Evolutionary conservation across 2,329 filamentous ascomycete genomes (phyloP).

Genomic region (Colletotrichum scovillei): DNA sequence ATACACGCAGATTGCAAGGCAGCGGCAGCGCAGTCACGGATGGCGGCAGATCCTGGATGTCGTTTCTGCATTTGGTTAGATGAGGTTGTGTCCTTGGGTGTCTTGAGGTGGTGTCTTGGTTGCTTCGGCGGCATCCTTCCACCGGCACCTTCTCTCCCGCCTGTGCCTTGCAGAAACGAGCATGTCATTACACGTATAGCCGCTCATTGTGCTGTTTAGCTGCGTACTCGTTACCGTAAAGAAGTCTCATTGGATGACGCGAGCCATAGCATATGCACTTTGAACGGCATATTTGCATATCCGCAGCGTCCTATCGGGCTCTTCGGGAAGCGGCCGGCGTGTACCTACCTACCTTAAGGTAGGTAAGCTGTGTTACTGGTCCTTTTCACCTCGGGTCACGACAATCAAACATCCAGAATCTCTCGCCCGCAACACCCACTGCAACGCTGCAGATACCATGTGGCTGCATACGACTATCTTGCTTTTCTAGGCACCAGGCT

Average conservation of each 20-base stretch:
- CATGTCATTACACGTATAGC: background rate
- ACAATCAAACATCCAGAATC: constrained; percentile 8
- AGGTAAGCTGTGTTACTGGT: background rate
- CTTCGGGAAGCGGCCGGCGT: background rate
- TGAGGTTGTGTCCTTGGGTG: background rate
- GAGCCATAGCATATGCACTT: background rate
- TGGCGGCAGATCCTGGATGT: constrained; percentile 2
- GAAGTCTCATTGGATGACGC: background rate
- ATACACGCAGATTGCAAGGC: background rate
- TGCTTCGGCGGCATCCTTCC: background rate
- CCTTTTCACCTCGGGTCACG: background rate
- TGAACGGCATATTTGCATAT: background rate
- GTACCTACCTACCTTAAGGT: no score
- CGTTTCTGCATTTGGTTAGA: constrained; percentile 3
- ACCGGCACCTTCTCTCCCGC: background rate
- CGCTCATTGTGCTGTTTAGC: background rate
- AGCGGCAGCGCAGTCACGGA: constrained; percentile 5
- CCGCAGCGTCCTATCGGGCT: background rate
- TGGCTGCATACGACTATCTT: constrained; percentile 13
- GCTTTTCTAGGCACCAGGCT: background rate
- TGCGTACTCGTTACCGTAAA: no score
- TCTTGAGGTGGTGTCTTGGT: background rate
- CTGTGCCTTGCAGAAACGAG: background rate
- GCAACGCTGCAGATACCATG: background rate
- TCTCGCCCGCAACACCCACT: background rate